Percentiles rank a stretch among this genome's conserved stretches.
Evolutionary conservation across 805 yeast genomes (phyloP).

Genomic region (Candida schatavii): DNA sequence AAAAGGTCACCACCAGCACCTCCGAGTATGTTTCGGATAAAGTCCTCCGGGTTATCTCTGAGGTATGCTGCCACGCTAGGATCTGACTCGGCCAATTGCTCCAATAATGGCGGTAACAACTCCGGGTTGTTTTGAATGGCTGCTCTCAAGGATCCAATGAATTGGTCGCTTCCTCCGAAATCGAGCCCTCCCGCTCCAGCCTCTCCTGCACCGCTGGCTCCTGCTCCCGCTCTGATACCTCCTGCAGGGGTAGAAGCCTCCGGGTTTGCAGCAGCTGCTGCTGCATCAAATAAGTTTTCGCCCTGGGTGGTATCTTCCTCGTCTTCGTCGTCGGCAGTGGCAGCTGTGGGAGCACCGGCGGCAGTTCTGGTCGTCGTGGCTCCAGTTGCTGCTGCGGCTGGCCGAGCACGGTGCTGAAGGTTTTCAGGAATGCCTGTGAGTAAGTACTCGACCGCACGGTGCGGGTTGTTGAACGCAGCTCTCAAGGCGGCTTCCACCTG

Average conservation of each 20-base stretch:
- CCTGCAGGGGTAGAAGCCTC: conserved; percentile 19
- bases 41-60: conserved; percentile 86
- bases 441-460: conserved; percentile 94
- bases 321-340: conserved; percentile 15
- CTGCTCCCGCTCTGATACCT: conserved; percentile 29
- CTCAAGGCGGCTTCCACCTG: conserved; percentile 88
- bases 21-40: conserved; percentile 67
- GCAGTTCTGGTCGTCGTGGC: conserved; percentile 11
- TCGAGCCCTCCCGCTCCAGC: conserved; percentile 35
- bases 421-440: conserved; percentile 84
- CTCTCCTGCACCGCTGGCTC: conserved; percentile 17
- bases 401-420: conserved; percentile 33
- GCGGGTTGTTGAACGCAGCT: conserved; percentile 96
- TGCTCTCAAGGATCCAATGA: conserved; percentile 60
- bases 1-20: conserved; percentile 53
- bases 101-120: conserved; percentile 77
- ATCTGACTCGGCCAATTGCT: conserved; percentile 73
- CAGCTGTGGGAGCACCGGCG: conserved; percentile 13
- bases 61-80: conserved; percentile 83
- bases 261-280: conserved; percentile 30
- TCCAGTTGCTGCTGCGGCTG: conserved; percentile 15
- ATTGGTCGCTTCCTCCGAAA: conserved; percentile 32
- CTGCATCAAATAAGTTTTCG: conserved; percentile 56
- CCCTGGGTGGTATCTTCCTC: conserved; percentile 25
- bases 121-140: conserved; percentile 85